These are phyloP conservation scores for Camillea tinctor DNA, from an alignment of 2,329 filamentous ascomycete genomes.

Conservation along the genomic window DNA sequence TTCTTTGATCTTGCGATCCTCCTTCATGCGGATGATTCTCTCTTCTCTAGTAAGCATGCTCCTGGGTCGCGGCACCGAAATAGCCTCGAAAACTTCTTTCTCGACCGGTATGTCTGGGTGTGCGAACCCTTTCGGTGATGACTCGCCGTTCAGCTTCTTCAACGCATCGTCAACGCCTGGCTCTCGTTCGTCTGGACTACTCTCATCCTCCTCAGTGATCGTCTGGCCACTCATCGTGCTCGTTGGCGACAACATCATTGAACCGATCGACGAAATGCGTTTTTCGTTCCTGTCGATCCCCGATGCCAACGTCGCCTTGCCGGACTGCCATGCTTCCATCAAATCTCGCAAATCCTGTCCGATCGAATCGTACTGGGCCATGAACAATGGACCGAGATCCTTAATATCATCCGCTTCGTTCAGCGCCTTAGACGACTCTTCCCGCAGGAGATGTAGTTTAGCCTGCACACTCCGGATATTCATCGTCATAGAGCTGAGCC, in stretches of 20 bases:
- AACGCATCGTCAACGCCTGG: conserved; percentile 59
- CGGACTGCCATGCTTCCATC: conserved; percentile 82
- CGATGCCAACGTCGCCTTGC: conserved; percentile 76
- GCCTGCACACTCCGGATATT: conserved; percentile 91
- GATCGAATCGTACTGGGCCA: conserved; percentile 92
- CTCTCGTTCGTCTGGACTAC: conserved; percentile 56
- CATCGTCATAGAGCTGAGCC: conserved; percentile 83
- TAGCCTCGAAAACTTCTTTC: conserved; percentile 86
- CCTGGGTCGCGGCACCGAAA: conserved; percentile 71
- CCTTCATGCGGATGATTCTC: conserved; percentile 81
- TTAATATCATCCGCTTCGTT: conserved; percentile 71
- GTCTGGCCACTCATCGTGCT: conserved; percentile 67
- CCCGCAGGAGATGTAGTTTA: conserved; percentile 86
- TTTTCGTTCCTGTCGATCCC: conserved; percentile 81
- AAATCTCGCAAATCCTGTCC: conserved; percentile 80
- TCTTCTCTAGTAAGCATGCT: conserved; percentile 79
- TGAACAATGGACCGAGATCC: conserved; percentile 74
- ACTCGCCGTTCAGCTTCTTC: conserved; percentile 73
- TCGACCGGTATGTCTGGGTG: conserved; percentile 61
- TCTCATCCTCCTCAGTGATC: conserved; percentile 56
- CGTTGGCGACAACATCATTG: conserved; percentile 53
- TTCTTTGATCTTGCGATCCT: conserved; percentile 76
- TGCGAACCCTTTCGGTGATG: conserved; percentile 50
- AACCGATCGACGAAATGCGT: conserved; percentile 62
- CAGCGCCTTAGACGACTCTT: conserved; percentile 79